These are phyloP conservation scores for Psophocarpus tetragonolobus DNA, from an alignment of 306 rosid species.

Conservation along the genomic window DNA sequence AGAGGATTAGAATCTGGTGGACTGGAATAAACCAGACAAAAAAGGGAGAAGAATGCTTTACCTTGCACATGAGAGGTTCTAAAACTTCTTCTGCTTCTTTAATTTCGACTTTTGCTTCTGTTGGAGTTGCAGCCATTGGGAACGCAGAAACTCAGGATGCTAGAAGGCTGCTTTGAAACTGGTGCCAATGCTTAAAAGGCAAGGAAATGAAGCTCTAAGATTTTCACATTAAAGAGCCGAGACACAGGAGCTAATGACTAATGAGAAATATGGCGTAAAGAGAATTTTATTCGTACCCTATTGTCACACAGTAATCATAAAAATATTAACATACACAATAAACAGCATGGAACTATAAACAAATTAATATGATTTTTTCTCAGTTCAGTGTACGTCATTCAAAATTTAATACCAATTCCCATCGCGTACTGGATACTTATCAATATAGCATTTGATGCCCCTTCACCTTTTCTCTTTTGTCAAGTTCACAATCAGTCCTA, in stretches of 20 bases:
- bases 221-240: constrained; percentile 5
- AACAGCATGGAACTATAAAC: background rate
- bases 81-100: constrained; percentile 45
- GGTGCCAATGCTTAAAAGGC: constrained; percentile 25
- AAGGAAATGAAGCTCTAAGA: constrained; percentile 23
- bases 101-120: constrained; percentile 40
- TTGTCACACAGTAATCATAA: no score
- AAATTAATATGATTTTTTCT: background rate
- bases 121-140: constrained; percentile 49
- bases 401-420: background rate
- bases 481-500: background rate
- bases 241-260: background rate
- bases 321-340: background rate
- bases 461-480: constrained; percentile 19
- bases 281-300: background rate
- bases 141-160: background rate
- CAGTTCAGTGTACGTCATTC: background rate
- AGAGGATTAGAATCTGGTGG: constrained; percentile 6
- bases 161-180: constrained; percentile 10
- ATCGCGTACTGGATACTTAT: constrained; percentile 25
- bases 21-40: background rate
- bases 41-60: constrained; percentile 16
- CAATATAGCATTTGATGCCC: constrained; percentile 48
- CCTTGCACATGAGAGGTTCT: constrained; percentile 70
- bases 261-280: background rate